phyloP scores from a whole-genome alignment of 192 early-diverging fungal species.

The Podila epigama region DNA sequence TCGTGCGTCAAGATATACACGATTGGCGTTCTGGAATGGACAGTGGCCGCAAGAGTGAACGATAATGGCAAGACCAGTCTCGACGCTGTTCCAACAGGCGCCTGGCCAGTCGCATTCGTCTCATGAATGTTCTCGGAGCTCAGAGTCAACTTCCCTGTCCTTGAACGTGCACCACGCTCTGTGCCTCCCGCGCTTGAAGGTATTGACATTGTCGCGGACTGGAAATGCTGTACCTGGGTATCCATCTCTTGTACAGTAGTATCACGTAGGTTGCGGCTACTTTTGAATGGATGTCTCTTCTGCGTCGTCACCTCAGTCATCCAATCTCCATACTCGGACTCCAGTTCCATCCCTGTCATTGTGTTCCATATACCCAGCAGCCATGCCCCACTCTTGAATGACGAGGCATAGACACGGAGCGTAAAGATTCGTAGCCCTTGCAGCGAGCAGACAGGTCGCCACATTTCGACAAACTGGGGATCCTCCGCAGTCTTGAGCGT shows the following conservation, averaged over 20 bases:
- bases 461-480: not conserved
- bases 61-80: not conserved
- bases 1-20: not conserved
- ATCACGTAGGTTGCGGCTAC: not conserved
- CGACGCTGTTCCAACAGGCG: not conserved
- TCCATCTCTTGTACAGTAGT: not conserved
- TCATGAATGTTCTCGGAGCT: conserved; percentile 1
- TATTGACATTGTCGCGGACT: not conserved
- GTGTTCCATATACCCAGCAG: not conserved
- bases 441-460: not conserved
- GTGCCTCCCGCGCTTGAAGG: not conserved
- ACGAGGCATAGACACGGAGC: not conserved
- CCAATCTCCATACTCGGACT: not conserved
- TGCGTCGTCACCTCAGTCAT: not conserved
- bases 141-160: not conserved
- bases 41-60: not conserved
- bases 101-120: not conserved
- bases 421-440: not conserved
- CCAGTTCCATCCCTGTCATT: not conserved
- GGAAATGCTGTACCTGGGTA: not conserved
- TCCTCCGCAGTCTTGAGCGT: not conserved
- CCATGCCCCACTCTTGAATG: not conserved
- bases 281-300: not conserved
- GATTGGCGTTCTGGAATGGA: not conserved
- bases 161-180: not conserved